phyloP scores from a whole-genome alignment of 2,329 filamentous ascomycete genomes.

The Claviceps sp. region DNA sequence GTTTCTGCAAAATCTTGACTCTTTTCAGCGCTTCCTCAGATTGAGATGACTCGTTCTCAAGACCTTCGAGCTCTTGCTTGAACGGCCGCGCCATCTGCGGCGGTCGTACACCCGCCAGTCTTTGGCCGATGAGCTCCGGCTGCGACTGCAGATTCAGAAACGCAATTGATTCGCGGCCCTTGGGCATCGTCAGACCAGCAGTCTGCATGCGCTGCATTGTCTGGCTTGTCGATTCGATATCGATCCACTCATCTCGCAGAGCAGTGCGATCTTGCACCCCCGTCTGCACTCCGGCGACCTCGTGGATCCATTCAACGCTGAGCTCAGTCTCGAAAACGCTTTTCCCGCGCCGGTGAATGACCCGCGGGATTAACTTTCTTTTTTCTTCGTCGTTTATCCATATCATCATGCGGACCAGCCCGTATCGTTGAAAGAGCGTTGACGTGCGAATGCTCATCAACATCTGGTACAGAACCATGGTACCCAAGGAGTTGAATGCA shows the following conservation, averaged over 20 bases:
- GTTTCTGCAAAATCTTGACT: conserved; percentile 16
- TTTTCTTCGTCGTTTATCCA: conserved; percentile 55
- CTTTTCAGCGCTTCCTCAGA: conserved; percentile 9
- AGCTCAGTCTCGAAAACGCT: conserved; percentile 47
- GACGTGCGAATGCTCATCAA: conserved; percentile 43
- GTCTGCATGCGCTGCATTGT: conserved; percentile 33
- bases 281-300: conserved; percentile 36
- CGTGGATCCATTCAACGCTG: conserved; percentile 41
- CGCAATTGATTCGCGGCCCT: conserved; percentile 25
- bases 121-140: conserved; percentile 10
- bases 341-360: conserved; percentile 40
- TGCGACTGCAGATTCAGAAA: conserved; percentile 13
- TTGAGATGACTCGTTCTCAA: conserved; percentile 16
- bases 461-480: conserved; percentile 48
- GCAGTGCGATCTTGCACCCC: conserved; percentile 15
- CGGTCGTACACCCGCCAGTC: conserved; percentile 16
- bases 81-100: conserved; percentile 25
- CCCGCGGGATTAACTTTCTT: conserved; percentile 43
- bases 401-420: conserved; percentile 64
- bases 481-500: conserved; percentile 41
- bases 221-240: conserved; percentile 28
- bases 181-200: conserved; percentile 28
- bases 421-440: conserved; percentile 58
- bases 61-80: conserved; percentile 26
- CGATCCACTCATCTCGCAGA: conserved; percentile 33